phyloP scores from a whole-genome alignment of 345 rosid genomes.

The Sisymbrium altissimum region DNA sequence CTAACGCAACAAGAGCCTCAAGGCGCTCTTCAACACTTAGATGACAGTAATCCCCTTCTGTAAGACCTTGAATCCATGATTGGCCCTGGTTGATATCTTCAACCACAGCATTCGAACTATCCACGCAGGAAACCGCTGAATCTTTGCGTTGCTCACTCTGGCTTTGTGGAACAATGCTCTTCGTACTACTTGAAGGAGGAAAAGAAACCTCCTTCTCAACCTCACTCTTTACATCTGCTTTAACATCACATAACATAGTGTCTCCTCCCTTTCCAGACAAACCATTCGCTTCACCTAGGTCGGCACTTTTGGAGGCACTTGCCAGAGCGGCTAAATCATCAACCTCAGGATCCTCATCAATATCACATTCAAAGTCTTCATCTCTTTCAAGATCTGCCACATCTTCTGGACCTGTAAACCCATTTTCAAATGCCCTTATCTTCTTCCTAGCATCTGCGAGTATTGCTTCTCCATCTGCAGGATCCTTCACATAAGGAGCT shows the following conservation, averaged over 20 bases:
- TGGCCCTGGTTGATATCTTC: constrained; percentile 77
- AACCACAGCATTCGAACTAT: constrained; percentile 56
- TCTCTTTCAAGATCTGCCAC: constrained; percentile 85
- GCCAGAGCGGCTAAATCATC: constrained; percentile 70
- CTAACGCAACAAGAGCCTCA: constrained; percentile 74
- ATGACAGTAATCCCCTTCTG: constrained; percentile 94
- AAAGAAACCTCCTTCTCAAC: constrained; percentile 42
- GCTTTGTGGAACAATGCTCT: constrained; percentile 37
- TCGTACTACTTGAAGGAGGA: constrained; percentile 39
- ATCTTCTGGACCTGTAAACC: constrained; percentile 76
- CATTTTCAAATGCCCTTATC: constrained; percentile 89
- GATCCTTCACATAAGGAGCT: constrained; percentile 89
- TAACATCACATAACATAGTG: constrained; percentile 31
- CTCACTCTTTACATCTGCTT: constrained; percentile 38
- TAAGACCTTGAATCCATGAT: constrained; percentile 91
- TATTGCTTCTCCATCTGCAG: constrained; percentile 86
- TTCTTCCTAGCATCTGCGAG: constrained; percentile 90
- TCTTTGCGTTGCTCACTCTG: constrained; percentile 40
- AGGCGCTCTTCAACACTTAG: constrained; percentile 96
- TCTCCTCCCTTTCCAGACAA: constrained; percentile 48
- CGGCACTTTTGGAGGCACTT: constrained; percentile 44
- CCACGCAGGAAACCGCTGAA: constrained; percentile 31
- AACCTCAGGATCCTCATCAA: constrained; percentile 93
- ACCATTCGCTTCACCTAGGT: constrained; percentile 39
- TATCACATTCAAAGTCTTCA: constrained; percentile 86